These are phyloP conservation scores for Rhynchospora breviuscula DNA, from an alignment of 176 grass and related monocot genomes.

Conservation along the genomic window DNA sequence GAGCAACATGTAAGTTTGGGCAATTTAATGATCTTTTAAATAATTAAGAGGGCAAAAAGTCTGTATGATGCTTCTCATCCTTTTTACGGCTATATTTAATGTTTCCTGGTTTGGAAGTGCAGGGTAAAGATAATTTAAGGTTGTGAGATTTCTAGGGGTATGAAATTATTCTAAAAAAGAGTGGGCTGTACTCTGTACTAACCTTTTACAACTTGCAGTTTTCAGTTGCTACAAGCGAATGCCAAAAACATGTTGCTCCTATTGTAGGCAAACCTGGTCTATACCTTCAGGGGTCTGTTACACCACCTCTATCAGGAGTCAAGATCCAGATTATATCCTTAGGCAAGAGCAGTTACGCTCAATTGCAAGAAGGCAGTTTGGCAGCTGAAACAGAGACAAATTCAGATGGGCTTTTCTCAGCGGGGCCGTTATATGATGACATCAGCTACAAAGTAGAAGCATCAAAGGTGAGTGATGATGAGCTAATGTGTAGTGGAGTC, in stretches of 20 bases:
- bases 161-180: neutral
- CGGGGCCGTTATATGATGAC: conserved; percentile 88
- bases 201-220: conserved; percentile 39
- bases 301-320: conserved; percentile 68
- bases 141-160: neutral
- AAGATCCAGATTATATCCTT: conserved; percentile 57
- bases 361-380: conserved; percentile 68
- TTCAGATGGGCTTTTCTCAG: conserved; percentile 59
- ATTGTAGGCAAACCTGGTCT: conserved; percentile 66
- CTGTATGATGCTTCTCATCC: neutral
- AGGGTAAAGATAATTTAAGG: neutral
- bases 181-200: neutral
- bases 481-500: neutral
- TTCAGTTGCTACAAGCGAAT: conserved; percentile 59
- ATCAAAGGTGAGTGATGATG: conserved; percentile 56
- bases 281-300: conserved; percentile 85
- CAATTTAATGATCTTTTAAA: neutral
- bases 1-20: neutral
- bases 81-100: neutral
- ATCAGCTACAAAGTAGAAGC: conserved; percentile 78
- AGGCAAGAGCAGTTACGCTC: conserved; percentile 53
- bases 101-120: neutral
- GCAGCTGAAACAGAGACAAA: conserved; percentile 73
- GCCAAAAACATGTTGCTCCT: conserved; percentile 60
- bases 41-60: neutral